These are phyloP conservation scores for Chaetomidium leptoderma DNA, from an alignment of 495 filamentous ascomycete genomes.

Conservation along the genomic window DNA sequence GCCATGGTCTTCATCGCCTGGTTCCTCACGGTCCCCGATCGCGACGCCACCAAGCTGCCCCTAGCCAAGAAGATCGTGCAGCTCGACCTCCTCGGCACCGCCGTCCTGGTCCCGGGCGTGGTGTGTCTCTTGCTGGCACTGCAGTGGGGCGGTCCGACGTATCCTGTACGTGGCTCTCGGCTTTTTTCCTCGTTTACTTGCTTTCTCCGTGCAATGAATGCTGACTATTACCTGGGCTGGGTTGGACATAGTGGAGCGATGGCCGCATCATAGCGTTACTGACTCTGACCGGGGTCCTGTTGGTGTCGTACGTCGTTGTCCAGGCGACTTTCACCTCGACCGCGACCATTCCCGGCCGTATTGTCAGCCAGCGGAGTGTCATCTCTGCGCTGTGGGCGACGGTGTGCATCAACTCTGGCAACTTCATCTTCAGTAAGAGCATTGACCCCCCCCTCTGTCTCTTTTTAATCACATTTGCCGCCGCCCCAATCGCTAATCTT, in stretches of 20 bases:
- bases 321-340: conserved; percentile 53
- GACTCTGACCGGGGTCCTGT: conserved; percentile 40
- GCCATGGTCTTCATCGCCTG: conserved; percentile 55
- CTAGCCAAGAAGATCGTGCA: conserved; percentile 40
- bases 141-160: conserved; percentile 71
- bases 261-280: conserved; percentile 42
- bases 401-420: conserved; percentile 32
- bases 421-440: conserved; percentile 46
- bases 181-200: neutral
- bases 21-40: conserved; percentile 32
- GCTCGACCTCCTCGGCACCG: conserved; percentile 63
- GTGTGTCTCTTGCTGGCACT: conserved; percentile 70
- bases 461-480: too few species aligned
- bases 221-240: too few species aligned
- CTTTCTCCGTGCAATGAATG: neutral
- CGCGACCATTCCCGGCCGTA: conserved; percentile 64
- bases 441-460: conserved; percentile 57
- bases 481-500: too few species aligned
- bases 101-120: conserved; percentile 62
- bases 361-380: conserved; percentile 64
- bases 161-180: conserved; percentile 26
- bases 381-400: conserved; percentile 39
- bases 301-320: conserved; percentile 42
- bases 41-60: conserved; percentile 18
- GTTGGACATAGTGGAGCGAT: conserved; percentile 44